A percentile compares a stretch with the other conserved stretches of the same genome.
Conservation (phyloP, 768 basidiomycete species). For the Kwoniella shandongensis region DNA sequence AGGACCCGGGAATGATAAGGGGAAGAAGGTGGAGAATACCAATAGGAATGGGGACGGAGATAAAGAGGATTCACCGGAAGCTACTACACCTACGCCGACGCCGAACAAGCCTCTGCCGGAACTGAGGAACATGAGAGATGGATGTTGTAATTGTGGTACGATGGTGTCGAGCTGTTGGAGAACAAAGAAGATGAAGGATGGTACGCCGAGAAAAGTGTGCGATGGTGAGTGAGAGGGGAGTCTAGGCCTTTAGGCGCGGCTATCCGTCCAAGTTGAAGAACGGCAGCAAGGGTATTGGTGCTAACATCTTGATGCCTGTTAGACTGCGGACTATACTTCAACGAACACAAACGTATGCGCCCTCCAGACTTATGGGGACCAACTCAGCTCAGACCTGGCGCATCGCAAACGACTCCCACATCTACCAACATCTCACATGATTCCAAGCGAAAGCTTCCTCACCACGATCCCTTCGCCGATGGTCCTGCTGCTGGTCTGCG, state of each 20-base stretch:
- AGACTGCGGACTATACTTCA: constrained; percentile 48
- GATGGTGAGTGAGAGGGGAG: constrained; percentile 34
- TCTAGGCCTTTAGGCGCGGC: too few species aligned
- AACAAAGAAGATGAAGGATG: constrained; percentile 38
- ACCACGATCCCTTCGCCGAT: constrained; percentile 13
- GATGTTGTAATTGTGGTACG: constrained; percentile 45
- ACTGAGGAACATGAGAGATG: constrained; percentile 10
- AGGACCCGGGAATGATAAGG: not conserved
- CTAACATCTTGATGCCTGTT: not conserved
- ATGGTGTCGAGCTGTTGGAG: constrained; percentile 33
- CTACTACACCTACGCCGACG: constrained; percentile 21
- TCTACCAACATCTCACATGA: not conserved
- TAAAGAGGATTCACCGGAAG: constrained; percentile 20
- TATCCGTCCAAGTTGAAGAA: too few species aligned
- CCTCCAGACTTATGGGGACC: constrained; percentile 39
- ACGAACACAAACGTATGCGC: constrained; percentile 44
- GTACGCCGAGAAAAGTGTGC: constrained; percentile 41
- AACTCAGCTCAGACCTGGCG: constrained; percentile 1
- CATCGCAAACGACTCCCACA: not conserved
- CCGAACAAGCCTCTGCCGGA: constrained; percentile 2
- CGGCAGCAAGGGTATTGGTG: too few species aligned
- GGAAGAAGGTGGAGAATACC: constrained; percentile 6
- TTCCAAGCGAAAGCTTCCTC: constrained; percentile 14
- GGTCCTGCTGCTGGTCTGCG: constrained; percentile 23
- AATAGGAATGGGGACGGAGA: constrained; percentile 10